Conservation (phyloP, 2,329 filamentous ascomycete species). For the Colletotrichum sp. region DNA sequence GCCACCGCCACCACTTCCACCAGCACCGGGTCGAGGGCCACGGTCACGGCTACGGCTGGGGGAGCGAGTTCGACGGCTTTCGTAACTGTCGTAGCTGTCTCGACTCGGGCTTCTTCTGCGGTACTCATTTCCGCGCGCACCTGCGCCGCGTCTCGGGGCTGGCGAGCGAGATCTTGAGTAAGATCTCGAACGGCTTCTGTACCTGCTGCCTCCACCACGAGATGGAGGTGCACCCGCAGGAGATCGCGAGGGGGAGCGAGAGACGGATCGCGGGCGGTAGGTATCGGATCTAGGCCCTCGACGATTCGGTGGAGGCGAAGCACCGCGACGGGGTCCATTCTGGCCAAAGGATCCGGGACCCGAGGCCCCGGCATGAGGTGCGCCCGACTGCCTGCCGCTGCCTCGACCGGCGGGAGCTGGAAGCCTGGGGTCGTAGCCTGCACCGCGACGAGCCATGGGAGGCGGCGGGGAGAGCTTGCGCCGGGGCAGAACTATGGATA, state of each 20-base stretch:
- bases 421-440: constrained; percentile 62
- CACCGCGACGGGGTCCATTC: constrained; percentile 41
- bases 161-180: constrained; percentile 52
- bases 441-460: constrained; percentile 70
- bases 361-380: constrained; percentile 35
- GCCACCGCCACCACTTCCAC: background rate
- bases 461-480: constrained; percentile 84
- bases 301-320: constrained; percentile 38
- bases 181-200: constrained; percentile 52
- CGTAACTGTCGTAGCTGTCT: constrained; percentile 47
- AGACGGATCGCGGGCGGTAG: constrained; percentile 67
- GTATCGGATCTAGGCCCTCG: constrained; percentile 56
- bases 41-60: constrained; percentile 14
- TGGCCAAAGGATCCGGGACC: constrained; percentile 37
- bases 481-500: constrained; percentile 86
- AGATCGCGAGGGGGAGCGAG: constrained; percentile 51
- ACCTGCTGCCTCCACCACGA: constrained; percentile 38
- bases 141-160: constrained; percentile 35
- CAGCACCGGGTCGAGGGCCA: constrained; percentile 6
- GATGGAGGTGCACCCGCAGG: constrained; percentile 35
- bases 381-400: constrained; percentile 22
- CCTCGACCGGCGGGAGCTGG: constrained; percentile 38
- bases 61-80: constrained; percentile 32
- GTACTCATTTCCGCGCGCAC: constrained; percentile 29
- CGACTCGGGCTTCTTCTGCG: constrained; percentile 31